Evolutionary conservation across 164 flowering plant species (phyloP).

Genomic region (Aristolochia fimbriata): DNA sequence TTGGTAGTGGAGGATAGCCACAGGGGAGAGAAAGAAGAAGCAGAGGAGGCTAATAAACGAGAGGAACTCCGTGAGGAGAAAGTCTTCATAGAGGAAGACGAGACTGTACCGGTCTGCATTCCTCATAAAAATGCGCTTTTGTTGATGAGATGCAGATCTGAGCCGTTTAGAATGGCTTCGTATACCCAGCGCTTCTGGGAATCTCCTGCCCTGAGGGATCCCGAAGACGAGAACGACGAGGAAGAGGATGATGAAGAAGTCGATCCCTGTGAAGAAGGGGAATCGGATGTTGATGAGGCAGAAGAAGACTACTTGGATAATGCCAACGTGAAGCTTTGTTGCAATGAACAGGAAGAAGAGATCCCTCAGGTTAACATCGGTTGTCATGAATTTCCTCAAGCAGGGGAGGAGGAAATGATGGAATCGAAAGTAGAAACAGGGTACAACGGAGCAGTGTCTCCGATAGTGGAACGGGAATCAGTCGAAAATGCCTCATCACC

Average conservation of each 20-base stretch:
- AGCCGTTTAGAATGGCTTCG: slow-evolving; percentile 65
- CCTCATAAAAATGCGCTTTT: slow-evolving; percentile 89
- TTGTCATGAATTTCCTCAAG: slow-evolving; percentile 5
- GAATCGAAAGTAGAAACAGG: slow-evolving; percentile 4
- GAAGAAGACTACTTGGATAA: slow-evolving; percentile 11
- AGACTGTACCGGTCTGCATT: slow-evolving; percentile 7
- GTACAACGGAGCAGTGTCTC: background rate
- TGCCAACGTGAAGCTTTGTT: slow-evolving; percentile 2
- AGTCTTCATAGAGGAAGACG: background rate
- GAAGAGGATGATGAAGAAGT: slow-evolving; percentile 14
- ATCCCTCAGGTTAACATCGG: slow-evolving; percentile 5
- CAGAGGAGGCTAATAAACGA: slow-evolving; percentile 2
- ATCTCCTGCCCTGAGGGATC: slow-evolving; percentile 21
- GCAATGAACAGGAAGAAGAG: slow-evolving; percentile 9
- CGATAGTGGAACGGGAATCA: background rate
- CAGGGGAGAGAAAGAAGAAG: slow-evolving; percentile 1
- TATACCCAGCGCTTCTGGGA: slow-evolving; percentile 69
- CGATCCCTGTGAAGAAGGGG: slow-evolving; percentile 6
- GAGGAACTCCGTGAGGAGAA: background rate
- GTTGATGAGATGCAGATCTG: slow-evolving; percentile 94
- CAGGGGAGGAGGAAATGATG: slow-evolving; percentile 6
- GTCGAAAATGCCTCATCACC: background rate
- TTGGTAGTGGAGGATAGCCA: slow-evolving; percentile 5
- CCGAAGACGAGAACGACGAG: slow-evolving; percentile 19
- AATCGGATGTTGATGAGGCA: slow-evolving; percentile 1